Evolutionary conservation across 106 monocot species (phyloP).

Genomic region (Agapanthus africanus): DNA sequence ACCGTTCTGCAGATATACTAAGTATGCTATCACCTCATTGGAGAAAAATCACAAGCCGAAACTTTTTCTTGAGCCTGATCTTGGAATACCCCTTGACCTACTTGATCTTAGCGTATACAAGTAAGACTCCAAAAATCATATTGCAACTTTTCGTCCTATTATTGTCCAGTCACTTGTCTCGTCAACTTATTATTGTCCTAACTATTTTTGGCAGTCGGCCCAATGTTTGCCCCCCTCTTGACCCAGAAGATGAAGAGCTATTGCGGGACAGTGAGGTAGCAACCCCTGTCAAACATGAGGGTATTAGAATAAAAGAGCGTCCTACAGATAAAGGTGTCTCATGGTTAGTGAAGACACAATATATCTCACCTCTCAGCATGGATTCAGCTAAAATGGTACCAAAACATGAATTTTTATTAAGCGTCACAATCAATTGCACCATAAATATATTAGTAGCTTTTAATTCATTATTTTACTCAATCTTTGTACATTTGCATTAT

Average conservation of each 20-base stretch:
- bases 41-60: slow-evolving; percentile 86
- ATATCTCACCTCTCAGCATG: slow-evolving; percentile 80
- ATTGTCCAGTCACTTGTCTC: background rate
- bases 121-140: slow-evolving; percentile 29
- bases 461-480: background rate
- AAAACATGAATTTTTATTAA: background rate
- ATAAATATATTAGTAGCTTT: background rate
- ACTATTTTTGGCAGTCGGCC: too few relatives aligned
- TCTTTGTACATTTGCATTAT: slow-evolving; percentile 19
- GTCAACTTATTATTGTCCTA: background rate
- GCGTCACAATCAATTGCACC: background rate
- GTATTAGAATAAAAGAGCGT: slow-evolving; percentile 77
- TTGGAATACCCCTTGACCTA: slow-evolving; percentile 95
- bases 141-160: background rate
- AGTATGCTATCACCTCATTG: slow-evolving; percentile 71
- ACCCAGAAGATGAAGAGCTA: slow-evolving; percentile 82
- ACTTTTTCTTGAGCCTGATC: slow-evolving; percentile 74
- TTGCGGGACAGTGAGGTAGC: slow-evolving; percentile 65
- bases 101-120: slow-evolving; percentile 86
- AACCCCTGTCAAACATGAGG: slow-evolving; percentile 84
- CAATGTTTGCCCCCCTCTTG: slow-evolving; percentile 35
- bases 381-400: slow-evolving; percentile 82
- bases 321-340: slow-evolving; percentile 87
- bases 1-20: slow-evolving; percentile 46
- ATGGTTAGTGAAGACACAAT: slow-evolving; percentile 98